Evolutionary conservation across 2,329 filamentous ascomycete species (phyloP).

Genomic region (Gaeumannomyces sp.): DNA sequence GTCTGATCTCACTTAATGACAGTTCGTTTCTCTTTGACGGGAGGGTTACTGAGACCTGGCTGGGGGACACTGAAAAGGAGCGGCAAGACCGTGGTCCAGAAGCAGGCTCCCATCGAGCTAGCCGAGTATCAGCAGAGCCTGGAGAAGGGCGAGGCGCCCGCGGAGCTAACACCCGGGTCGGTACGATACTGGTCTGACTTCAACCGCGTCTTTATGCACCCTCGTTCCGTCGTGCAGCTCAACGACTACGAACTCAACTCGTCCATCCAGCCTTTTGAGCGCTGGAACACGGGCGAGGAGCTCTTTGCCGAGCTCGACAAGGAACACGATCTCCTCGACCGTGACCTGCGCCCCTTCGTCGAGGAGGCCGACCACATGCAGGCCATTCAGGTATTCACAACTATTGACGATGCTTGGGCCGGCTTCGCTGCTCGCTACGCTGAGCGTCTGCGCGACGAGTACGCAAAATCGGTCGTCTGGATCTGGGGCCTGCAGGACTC

Average conservation of each 20-base stretch:
- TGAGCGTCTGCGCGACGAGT: constrained; percentile 79
- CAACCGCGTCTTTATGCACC: constrained; percentile 87
- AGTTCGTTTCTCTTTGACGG: neutral
- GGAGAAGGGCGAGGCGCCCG: constrained; percentile 61
- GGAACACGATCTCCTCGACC: constrained; percentile 80
- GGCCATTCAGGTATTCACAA: constrained; percentile 71
- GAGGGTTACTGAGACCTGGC: constrained; percentile 30
- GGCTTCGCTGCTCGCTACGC: constrained; percentile 69
- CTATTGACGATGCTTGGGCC: constrained; percentile 73
- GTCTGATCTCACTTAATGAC: constrained; percentile 5
- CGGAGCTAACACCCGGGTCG: constrained; percentile 54
- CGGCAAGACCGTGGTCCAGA: constrained; percentile 61
- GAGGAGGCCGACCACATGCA: constrained; percentile 94
- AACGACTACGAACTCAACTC: constrained; percentile 83
- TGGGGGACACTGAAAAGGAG: constrained; percentile 31
- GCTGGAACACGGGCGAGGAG: constrained; percentile 66
- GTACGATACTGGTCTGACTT: constrained; percentile 98
- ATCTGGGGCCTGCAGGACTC: constrained; percentile 74
- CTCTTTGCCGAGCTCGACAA: constrained; percentile 67
- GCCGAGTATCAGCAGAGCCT: constrained; percentile 76
- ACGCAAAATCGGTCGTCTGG: constrained; percentile 81
- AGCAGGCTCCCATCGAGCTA: constrained; percentile 58
- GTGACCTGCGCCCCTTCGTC: constrained; percentile 80
- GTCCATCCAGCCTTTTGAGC: constrained; percentile 73
- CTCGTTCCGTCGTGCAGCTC: constrained; percentile 77